Evolutionary conservation across 345 rosid genomes (phyloP).

Genomic region (Sisymbrium irio): DNA sequence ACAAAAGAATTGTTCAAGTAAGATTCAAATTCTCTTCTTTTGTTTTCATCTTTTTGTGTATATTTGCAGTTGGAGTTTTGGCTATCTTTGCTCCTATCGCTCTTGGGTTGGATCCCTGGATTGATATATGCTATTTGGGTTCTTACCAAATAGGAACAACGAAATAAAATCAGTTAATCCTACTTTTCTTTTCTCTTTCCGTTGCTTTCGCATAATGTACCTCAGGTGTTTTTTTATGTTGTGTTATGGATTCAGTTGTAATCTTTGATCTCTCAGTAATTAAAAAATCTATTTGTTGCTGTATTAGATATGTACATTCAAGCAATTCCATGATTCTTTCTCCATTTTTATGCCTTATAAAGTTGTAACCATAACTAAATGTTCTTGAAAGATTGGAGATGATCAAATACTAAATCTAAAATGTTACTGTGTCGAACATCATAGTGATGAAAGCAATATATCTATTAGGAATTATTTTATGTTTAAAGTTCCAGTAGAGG

Average conservation of each 20-base stretch:
- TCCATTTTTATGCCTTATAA: not conserved
- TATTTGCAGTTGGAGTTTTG: conserved; percentile 65
- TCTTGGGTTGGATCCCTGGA: conserved; percentile 65
- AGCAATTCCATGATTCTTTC: not conserved
- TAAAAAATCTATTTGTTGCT: not conserved
- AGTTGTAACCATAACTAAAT: not conserved
- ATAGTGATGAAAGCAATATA: not conserved
- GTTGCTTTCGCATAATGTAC: not conserved
- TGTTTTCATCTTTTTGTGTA: not conserved
- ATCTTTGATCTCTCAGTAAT: conserved; percentile 5
- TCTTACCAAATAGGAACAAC: conserved; percentile 27
- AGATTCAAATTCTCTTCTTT: not conserved
- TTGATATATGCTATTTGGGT: conserved; percentile 63
- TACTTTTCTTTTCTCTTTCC: not conserved
- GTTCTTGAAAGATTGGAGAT: not conserved
- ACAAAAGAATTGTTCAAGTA: not conserved
- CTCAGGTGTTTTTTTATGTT: not conserved
- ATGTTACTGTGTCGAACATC: not conserved
- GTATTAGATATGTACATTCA: not conserved
- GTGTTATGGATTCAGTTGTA: conserved; percentile 1
- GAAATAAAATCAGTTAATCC: not conserved
- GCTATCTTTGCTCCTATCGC: conserved; percentile 63
- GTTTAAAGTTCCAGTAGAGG: not conserved
- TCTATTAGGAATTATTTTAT: not conserved
- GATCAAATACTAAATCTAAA: not conserved